These are phyloP conservation scores for Cercospora zeina DNA, from an alignment of 2,329 filamentous ascomycete genomes.

Conservation along the genomic window DNA sequence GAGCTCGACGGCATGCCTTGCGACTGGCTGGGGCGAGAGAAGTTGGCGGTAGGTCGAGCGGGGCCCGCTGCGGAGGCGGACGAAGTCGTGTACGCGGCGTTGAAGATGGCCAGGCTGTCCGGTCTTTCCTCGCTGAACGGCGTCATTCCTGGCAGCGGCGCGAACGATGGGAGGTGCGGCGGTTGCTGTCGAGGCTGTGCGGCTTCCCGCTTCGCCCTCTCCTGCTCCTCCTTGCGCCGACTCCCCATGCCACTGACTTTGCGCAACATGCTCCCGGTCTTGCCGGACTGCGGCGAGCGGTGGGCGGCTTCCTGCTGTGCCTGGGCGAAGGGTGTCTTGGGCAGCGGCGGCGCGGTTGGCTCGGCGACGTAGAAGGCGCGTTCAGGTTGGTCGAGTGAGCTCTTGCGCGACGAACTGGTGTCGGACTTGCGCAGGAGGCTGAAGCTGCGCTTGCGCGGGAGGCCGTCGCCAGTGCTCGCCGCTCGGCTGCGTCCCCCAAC, in stretches of 20 bases:
- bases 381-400: conserved; percentile 12
- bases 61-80: conserved; percentile 35
- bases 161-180: conserved; percentile 56
- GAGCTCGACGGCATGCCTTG: conserved; percentile 24
- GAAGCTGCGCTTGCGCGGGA: conserved; percentile 16
- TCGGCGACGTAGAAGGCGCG: conserved; percentile 12
- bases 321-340: conserved; percentile 12
- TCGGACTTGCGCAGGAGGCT: conserved; percentile 13
- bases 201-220: conserved; percentile 24
- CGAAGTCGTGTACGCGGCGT: conserved; percentile 42
- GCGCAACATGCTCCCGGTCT: conserved; percentile 35
- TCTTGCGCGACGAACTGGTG: conserved; percentile 16
- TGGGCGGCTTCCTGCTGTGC: conserved; percentile 11
- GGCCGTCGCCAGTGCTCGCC: conserved; percentile 1
- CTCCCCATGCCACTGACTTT: conserved; percentile 37
- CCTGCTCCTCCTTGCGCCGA: conserved; percentile 30
- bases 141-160: conserved; percentile 53
- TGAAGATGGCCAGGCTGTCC: conserved; percentile 62
- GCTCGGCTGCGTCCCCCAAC: conserved; percentile 19
- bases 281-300: conserved; percentile 2
- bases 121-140: conserved; percentile 61
- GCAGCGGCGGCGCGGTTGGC: conserved; percentile 8
- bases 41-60: conserved; percentile 41
- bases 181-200: conserved; percentile 58
- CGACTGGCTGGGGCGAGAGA: conserved; percentile 35